Evolutionary conservation across 2,329 filamentous ascomycete species (phyloP), one percentile per base, ranked within the genome.

Genomic region (Truncatella angustata): DNA sequence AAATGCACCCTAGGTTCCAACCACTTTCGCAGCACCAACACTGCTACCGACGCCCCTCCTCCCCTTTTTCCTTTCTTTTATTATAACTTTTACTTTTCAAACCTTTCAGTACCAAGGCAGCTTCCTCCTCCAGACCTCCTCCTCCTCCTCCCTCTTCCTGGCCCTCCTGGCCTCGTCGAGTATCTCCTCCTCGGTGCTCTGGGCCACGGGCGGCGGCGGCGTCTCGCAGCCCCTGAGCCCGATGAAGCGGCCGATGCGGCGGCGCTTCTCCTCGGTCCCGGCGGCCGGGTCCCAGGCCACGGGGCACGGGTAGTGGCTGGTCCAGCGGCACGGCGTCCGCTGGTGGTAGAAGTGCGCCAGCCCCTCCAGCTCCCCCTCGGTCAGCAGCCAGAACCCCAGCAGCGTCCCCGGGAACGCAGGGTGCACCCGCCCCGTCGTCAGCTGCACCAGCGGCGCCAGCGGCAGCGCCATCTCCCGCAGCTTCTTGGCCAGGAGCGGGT

Each of bases 341-440:
- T 91, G 88, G 71, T 88, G 85, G 73, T 91, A 91, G 70, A 87
- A 90, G 58, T 78, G 73, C 3, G 87, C 87, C 36, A 91, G 77
- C 50, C 74, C 73, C 70, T 91, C 87, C 50, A 90, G 82, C 69
- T 91, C 77, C 26, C 70, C 70, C 66, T 88, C 85, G 14, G 86
- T 91, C 34, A 91, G 78, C 28, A 91, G 82, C 79, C 86, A 89
- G 70, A 88, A 90, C 64, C 80, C 78, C 42, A 91, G 81, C 50
- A 91, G 75, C 3, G 82, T 88, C 18, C 64, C 62, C 1, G 88
- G 88, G 66, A 88, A 91, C 51, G 73, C 66, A 0, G 84, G 80
- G 62, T 89, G 86, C 2, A 86, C 71, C n/a, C 70, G 64, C 46
- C 86, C 86, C 2, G 79, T 81, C 20, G 75, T 74, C 58, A 86